Base-by-base conservation (phyloP, 768 basidiomycete genomes). In the Leccinum uliginosum region DNA sequence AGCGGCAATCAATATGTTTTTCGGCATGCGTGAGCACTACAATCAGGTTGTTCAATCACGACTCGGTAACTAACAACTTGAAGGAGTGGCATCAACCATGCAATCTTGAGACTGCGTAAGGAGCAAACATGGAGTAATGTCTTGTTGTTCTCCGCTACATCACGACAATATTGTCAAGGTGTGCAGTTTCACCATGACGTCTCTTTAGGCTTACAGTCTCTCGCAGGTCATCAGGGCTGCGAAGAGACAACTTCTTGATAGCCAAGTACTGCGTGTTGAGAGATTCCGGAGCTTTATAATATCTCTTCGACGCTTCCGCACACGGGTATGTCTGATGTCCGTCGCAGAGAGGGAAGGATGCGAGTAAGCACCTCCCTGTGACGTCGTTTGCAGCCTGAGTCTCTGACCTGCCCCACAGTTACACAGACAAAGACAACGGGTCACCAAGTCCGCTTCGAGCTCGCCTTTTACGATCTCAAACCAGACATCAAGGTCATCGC, bases 361-460 rank as follows among this genome's bases (percentile, higher is more conserved):
- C 91, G 92, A 98, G 92, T 95, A 72, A 79, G 91, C 76, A 49
- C 0, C 34, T 24, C 1, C 34, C n/a, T 95, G 93, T 73, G 98
- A 82, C 69, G 96, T 98, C 59, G n/a, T n/a, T n/a, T n/a, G n/a
- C n/a, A n/a, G n/a, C n/a, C n/a, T n/a, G n/a, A n/a, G n/a, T n/a
- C n/a, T n/a, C n/a, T n/a, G n/a, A 86, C 95, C 24, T 26, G 26
- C 26, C 26, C 26, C 97, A 98, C 75, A 97, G 97, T 26, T 99
- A 97, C 82, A 99, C 97, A 51, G 97, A 97, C 53, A 99, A 99
- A n/a, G n/a, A n/a, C n/a, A n/a, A n/a, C 79, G 97, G 97, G 53
- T 73, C 97, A 99, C 74, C 97, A 99, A 76, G 97, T 99, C 66
- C 92, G 97, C 59, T 99, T 98, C 73, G 97, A 99, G 71, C 86